Percentiles rank a stretch among this genome's conserved stretches.
phyloP scores from a whole-genome alignment of 2,329 filamentous ascomycete species.

The Diaporthe sp. region DNA sequence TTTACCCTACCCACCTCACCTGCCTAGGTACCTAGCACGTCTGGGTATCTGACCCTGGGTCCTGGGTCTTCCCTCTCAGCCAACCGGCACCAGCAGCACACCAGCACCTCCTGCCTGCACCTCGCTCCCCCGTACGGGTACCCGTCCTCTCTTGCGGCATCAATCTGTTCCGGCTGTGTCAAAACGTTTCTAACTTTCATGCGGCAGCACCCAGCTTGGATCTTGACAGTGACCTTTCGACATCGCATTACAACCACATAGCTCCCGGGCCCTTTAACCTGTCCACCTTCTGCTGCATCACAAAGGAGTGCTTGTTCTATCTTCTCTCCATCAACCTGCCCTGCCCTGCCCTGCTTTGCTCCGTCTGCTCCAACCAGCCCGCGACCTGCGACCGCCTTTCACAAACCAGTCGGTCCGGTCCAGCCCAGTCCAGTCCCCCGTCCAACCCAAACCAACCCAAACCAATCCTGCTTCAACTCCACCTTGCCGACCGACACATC shows the following conservation, averaged over 20 bases:
- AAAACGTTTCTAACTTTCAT: constrained; percentile 56
- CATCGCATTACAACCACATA: constrained; percentile 25
- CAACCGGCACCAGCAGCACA: neutral
- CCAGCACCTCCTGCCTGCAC: constrained; percentile 24
- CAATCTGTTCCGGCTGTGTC: constrained; percentile 52
- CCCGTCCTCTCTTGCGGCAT: constrained; percentile 52
- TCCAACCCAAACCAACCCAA: constrained; percentile 17
- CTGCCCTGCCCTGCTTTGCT: no score
- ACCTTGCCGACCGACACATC: constrained; percentile 26
- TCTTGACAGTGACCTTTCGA: constrained; percentile 25
- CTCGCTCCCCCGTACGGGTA: constrained; percentile 13
- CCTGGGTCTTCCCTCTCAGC: neutral
- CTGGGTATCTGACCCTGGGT: no score
- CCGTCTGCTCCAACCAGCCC: neutral
- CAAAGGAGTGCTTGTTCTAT: constrained; percentile 16
- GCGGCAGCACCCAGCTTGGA: constrained; percentile 46
- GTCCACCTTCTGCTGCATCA: constrained; percentile 26
- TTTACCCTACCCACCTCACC: neutral
- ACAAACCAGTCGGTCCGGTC: constrained; percentile 14
- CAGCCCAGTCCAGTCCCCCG: constrained; percentile 18
- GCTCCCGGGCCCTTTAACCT: constrained; percentile 26
- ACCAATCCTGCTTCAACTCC: constrained; percentile 28
- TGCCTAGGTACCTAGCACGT: no score
- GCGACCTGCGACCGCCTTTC: constrained; percentile 26
- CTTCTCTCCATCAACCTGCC: neutral